A percentile compares a stretch with the other conserved stretches of the same genome.
Evolutionary conservation across 2,329 filamentous ascomycete species (phyloP).

Genomic region (Bertia moriformis): DNA sequence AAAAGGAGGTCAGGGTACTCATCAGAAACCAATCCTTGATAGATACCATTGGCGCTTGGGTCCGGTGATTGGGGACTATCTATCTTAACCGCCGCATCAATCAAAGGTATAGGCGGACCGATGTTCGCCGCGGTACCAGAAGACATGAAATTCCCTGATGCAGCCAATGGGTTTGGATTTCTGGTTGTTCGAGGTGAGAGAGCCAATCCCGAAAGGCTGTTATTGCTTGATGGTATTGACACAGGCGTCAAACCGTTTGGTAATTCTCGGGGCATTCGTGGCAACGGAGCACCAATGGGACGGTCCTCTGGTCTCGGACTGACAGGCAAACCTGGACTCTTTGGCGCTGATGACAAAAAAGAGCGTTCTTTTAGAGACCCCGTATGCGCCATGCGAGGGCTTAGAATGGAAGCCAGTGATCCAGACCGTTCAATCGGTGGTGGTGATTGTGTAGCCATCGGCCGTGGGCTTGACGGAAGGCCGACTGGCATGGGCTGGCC

Average conservation of each 20-base stretch:
- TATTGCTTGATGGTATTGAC: conserved; percentile 57
- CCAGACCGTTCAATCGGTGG: conserved; percentile 12
- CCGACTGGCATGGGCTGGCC: conserved; percentile 11
- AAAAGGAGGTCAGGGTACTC: conserved; percentile 77
- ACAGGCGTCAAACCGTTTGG: conserved; percentile 62
- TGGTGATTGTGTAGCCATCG: neutral
- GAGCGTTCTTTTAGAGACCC: conserved; percentile 32
- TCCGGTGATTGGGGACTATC: conserved; percentile 20
- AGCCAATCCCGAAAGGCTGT: conserved; percentile 31
- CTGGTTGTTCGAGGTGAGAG: neutral
- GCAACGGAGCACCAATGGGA: conserved; percentile 32
- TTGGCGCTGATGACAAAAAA: conserved; percentile 39
- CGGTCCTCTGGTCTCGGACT: conserved; percentile 56
- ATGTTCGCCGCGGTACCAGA: too few species aligned
- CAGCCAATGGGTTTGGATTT: neutral
- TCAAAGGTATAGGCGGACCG: conserved; percentile 7
- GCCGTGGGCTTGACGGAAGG: conserved; percentile 14
- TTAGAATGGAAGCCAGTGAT: conserved; percentile 37
- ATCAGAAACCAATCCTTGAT: conserved; percentile 65
- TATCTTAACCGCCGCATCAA: conserved; percentile 10
- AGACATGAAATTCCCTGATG: neutral
- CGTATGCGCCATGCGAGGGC: conserved; percentile 16
- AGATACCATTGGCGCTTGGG: conserved; percentile 39
- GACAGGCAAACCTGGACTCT: conserved; percentile 36
- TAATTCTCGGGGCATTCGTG: conserved; percentile 42